Base-by-base conservation (phyloP, 176 grass and related monocot genomes). In the Oryza longistaminata region DNA sequence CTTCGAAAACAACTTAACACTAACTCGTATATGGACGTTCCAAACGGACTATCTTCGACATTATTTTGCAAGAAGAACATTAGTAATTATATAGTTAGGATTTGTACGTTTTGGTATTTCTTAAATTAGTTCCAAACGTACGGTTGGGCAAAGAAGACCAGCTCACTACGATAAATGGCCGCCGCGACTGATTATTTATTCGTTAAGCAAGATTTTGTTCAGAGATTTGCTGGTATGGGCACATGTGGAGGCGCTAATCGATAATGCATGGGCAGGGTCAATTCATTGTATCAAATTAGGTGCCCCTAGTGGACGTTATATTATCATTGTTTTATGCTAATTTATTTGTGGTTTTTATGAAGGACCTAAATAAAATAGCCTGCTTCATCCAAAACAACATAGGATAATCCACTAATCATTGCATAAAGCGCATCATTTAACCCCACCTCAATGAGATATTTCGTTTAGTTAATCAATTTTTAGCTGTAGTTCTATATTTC, bases 151-250 rank as follows among this genome's bases (percentile, higher is more conserved):
- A 22, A 19, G 21, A 62, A 62, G 1, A 10, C 58, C 58, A 62
- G 58, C 58, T 62, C 58, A 62, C 19, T 22, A 22, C 55, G 19
- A 22, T 61, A 61, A 61, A 61, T 61, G 55, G n/a, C 53, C 53
- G 53, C 19, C 53, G 19, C 7, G 53, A n/a, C 19, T 58, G 53
- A n/a, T 58, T 58, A 7, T 67, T 17, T 35, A 73, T 31, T 66
- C 10, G 7, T 72, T 65, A 17, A 45, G 4, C 70, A 27, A 39
- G 85, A 82, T 76, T 21, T 16, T 4, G 85, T 24, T 7, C 4
- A 13, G 39, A 76, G 85, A 82, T 82, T 87, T 62, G 79, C 79
- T 76, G 48, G 64, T 70, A 62, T 70, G 71, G 71, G 48, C 85
- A 55, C 85, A 87, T 82, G 85, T 76, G 71, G 85, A 48, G 17